Evolutionary conservation across 176 grass and related monocot species (phyloP).

Genomic region (Triticum urartu): DNA sequence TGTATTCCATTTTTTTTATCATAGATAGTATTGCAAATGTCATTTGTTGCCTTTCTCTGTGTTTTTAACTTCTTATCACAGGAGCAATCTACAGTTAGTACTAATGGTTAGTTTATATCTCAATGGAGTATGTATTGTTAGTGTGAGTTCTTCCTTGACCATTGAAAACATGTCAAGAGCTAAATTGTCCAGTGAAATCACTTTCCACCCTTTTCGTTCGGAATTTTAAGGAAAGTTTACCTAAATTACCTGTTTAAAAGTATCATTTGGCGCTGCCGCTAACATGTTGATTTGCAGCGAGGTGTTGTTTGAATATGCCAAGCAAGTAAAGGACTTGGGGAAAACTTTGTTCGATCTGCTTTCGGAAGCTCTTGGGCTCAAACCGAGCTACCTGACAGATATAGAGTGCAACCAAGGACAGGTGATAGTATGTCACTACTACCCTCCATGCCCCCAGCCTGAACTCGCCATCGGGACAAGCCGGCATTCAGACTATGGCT

Average conservation of each 20-base stretch:
- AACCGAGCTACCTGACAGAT: constrained; percentile 44
- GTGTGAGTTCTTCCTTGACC: background rate
- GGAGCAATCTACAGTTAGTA: background rate
- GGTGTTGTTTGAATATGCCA: constrained; percentile 37
- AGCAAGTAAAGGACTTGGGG: constrained; percentile 51
- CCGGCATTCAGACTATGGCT: constrained; percentile 57
- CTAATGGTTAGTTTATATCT: background rate
- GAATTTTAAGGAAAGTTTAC: background rate
- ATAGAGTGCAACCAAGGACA: constrained; percentile 65
- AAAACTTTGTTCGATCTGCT: constrained; percentile 49
- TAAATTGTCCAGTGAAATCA: background rate
- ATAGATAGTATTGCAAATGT: background rate
- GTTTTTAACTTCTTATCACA: background rate
- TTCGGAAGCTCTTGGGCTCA: constrained; percentile 57
- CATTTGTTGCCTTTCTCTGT: background rate
- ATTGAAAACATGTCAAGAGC: background rate
- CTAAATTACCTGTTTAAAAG: background rate
- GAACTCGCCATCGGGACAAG: constrained; percentile 51
- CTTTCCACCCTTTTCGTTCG: too few relatives aligned
- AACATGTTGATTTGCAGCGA: constrained; percentile 26
- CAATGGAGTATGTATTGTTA: background rate
- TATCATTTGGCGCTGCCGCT: background rate
- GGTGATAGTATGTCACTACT: constrained; percentile 57
- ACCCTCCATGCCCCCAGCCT: constrained; percentile 71
- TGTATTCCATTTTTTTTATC: background rate